A percentile compares a stretch with the other conserved stretches of the same genome.
phyloP scores from a whole-genome alignment of 2,329 filamentous ascomycete genomes.

The Curvularia spicifera region DNA sequence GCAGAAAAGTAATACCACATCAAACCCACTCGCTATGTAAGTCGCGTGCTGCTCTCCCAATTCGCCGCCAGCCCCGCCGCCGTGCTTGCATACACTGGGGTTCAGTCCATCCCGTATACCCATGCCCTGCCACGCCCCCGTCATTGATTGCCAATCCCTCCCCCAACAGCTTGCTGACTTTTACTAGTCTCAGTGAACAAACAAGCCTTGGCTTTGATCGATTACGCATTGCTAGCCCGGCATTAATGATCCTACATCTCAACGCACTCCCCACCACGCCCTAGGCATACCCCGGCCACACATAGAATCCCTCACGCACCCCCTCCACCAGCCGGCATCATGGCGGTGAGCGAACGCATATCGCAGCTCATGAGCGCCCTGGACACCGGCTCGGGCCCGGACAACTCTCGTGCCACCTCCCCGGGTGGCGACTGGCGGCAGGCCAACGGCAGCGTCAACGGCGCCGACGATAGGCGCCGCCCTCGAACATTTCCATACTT shows the following conservation, averaged over 20 bases:
- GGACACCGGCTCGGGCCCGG: slow-evolving; percentile 60
- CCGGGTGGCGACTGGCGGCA: slow-evolving; percentile 70
- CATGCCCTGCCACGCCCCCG: slow-evolving; percentile 11
- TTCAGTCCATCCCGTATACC: slow-evolving; percentile 6
- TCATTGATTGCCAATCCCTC: slow-evolving; percentile 3
- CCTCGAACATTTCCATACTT: slow-evolving; percentile 95
- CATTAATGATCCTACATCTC: slow-evolving; percentile 35
- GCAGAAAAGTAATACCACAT: not conserved
- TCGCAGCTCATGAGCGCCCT: slow-evolving; percentile 51
- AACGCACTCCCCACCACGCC: slow-evolving; percentile 20
- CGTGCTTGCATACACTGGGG: slow-evolving; percentile 7
- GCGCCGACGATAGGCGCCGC: slow-evolving; percentile 63
- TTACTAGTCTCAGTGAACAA: slow-evolving; percentile 14
- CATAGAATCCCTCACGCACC: slow-evolving; percentile 20
- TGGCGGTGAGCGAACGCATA: slow-evolving; percentile 52
- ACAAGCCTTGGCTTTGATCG: slow-evolving; percentile 12
- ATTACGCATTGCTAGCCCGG: slow-evolving; percentile 24
- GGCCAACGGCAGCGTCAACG: slow-evolving; percentile 56
- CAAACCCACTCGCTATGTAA: slow-evolving; percentile 19
- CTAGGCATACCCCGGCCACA: slow-evolving; percentile 19
- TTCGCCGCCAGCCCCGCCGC: slow-evolving; percentile 9
- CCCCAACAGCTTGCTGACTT: slow-evolving; percentile 25
- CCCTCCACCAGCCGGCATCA: slow-evolving; percentile 28
- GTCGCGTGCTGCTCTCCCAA: slow-evolving; percentile 11
- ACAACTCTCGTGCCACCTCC: slow-evolving; percentile 84